A percentile compares a stretch with the other conserved stretches of the same genome.
Conservation (phyloP, 2,329 filamentous ascomycete genomes). For the Venturia nashicola region DNA sequence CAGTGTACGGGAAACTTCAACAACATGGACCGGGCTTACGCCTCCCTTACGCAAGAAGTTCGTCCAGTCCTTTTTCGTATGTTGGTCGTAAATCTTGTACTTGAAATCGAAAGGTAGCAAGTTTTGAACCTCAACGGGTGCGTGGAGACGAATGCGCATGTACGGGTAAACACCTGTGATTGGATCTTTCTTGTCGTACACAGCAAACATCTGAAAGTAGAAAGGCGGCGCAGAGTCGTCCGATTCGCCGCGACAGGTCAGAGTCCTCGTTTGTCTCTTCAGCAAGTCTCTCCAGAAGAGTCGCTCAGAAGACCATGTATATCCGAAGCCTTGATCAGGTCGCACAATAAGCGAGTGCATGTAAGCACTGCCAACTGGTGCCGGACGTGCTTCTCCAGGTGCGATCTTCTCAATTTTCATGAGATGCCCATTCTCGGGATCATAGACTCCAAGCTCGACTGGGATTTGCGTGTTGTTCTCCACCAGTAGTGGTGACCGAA, state of each 20-base stretch:
- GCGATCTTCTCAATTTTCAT: conserved; percentile 97
- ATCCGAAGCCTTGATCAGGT: conserved; percentile 92
- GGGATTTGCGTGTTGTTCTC: conserved; percentile 97
- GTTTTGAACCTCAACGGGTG: conserved; percentile 89
- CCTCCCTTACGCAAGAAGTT: conserved; percentile 96
- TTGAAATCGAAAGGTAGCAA: conserved; percentile 96
- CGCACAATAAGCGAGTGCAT: conserved; percentile 79
- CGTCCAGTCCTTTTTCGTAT: conserved; percentile 97
- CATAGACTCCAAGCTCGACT: conserved; percentile 84
- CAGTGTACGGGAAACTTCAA: conserved; percentile 86
- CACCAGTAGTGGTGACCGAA: conserved; percentile 79
- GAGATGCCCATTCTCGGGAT: conserved; percentile 73
- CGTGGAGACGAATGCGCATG: conserved; percentile 85
- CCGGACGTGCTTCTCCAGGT: conserved; percentile 78
- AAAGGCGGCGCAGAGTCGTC: conserved; percentile 61
- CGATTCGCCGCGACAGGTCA: conserved; percentile 78
- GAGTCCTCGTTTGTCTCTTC: conserved; percentile 69
- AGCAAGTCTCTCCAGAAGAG: conserved; percentile 90
- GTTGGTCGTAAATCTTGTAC: conserved; percentile 97
- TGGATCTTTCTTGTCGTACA: conserved; percentile 73
- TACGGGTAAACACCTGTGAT: conserved; percentile 76
- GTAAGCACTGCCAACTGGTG: conserved; percentile 83
- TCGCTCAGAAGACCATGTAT: conserved; percentile 82
- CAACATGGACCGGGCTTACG: conserved; percentile 92
- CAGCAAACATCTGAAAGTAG: conserved; percentile 90